phyloP scores from a whole-genome alignment of 2,329 filamentous ascomycete species.

The Colletotrichum spaethianum region DNA sequence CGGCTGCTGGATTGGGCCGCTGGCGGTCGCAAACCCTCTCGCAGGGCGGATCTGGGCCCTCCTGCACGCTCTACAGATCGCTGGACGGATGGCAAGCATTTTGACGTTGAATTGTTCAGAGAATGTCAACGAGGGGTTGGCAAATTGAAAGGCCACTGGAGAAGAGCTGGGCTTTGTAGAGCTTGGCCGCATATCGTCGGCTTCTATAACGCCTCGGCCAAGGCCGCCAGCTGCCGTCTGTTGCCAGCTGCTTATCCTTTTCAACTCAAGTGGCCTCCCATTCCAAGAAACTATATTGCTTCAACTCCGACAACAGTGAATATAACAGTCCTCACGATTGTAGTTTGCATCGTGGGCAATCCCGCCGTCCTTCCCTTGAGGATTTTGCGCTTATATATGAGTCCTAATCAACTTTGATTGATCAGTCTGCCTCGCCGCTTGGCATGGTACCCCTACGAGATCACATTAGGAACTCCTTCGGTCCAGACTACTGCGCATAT shows the following conservation, averaged over 20 bases:
- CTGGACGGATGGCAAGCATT: slow-evolving; percentile 56
- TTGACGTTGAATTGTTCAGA: slow-evolving; percentile 12
- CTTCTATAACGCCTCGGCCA: slow-evolving; percentile 30
- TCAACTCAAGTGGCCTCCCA: not conserved
- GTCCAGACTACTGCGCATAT: not conserved
- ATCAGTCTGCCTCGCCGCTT: not conserved
- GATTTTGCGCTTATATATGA: not conserved
- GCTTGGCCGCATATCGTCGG: slow-evolving; percentile 41
- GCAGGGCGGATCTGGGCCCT: slow-evolving; percentile 50
- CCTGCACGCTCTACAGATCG: slow-evolving; percentile 56
- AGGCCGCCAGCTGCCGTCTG: not conserved
- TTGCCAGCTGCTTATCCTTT: fast-evolving
- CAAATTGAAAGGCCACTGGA: slow-evolving; percentile 14
- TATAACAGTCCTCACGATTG: not conserved
- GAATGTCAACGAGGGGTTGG: slow-evolving; percentile 22
- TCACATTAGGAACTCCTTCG: not conserved
- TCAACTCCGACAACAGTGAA: not conserved
- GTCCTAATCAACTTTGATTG: no score
- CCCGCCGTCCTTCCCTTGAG: no score
- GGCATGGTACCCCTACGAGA: not conserved
- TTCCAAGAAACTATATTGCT: not conserved
- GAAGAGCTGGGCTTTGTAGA: slow-evolving; percentile 22
- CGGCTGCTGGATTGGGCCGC: slow-evolving; percentile 43
- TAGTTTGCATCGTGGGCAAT: not conserved
- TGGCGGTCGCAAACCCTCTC: slow-evolving; percentile 59